Base-by-base conservation (phyloP, 2,329 filamentous ascomycete species). In the Scytalidium sp. region DNA sequence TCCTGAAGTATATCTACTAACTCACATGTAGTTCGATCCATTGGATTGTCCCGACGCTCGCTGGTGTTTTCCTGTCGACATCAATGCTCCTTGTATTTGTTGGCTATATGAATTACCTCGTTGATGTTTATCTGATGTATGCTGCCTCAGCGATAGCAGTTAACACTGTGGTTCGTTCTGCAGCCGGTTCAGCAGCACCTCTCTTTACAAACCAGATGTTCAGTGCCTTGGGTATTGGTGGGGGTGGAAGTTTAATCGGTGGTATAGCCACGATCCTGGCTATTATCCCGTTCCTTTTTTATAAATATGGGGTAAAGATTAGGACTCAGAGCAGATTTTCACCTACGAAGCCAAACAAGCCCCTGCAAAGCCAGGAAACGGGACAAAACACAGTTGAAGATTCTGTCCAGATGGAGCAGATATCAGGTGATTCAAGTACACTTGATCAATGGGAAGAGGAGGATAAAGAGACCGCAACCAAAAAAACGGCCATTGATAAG, bases 111-210 rank as follows among this genome's bases (percentile, higher is more conserved):
- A 81, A 76, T 72, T 80, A 72, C 70, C 74, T 77, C 62, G 73
- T 53, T 57, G 69, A 73, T 51, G 65, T 64, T 13, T 76, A 75
- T 51, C 62, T 64, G 13, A 64, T 63, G 41, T 70, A 70, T 45
- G 67, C 72, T 6, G 72, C 71, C 2, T 67, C 64, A 19, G 73
- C 84, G 1, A 72, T 86, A 62, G 83, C 84, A 1, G 84, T 84
- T 1, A 83, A 85, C 36, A 80, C 72, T 39, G 82, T 82, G 48
- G 74, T 76, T 44, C 73, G 86, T n/a, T 81, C 76, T 8, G 71
- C 76, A 5, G 84, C 86, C 53, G 87, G 84, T 10, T 85, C 84
- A 5, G 67, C 81, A 0, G 75, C 87, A 1, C 84, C 84, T 0
- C 68, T 87, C 2, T 83, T 82, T 10, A 84, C 83, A 0, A 67